phyloP scores from a whole-genome alignment of 176 grass and related monocot species.

The Ampelocalamus luodianensis region DNA sequence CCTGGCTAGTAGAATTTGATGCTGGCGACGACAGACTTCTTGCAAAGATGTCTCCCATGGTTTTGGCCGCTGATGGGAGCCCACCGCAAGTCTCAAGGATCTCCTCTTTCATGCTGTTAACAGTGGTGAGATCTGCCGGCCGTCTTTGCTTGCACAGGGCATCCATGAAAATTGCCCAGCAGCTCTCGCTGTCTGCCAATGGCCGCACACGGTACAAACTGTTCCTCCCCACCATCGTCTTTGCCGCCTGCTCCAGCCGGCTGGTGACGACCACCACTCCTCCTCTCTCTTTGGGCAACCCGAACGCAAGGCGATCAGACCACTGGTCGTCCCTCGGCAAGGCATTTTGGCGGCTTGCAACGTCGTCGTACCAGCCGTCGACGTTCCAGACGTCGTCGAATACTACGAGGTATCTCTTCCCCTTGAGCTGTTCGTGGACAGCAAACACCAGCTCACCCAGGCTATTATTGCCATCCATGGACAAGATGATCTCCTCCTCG shows the following conservation, averaged over 20 bases:
- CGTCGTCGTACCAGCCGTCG: constrained; percentile 40
- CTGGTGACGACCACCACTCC: constrained; percentile 57
- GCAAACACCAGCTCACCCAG: constrained; percentile 35
- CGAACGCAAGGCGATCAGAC: constrained; percentile 32
- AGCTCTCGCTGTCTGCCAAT: constrained; percentile 36
- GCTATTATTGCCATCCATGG: constrained; percentile 28
- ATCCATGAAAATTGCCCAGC: constrained; percentile 48
- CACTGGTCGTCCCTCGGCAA: not conserved
- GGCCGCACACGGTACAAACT: constrained; percentile 29
- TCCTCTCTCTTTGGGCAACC: constrained; percentile 49
- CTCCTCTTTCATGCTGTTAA: constrained; percentile 38
- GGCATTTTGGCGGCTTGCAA: not conserved
- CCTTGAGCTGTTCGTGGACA: constrained; percentile 50
- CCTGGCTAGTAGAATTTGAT: constrained; percentile 44
- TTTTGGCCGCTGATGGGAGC: constrained; percentile 44
- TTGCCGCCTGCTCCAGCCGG: constrained; percentile 45
- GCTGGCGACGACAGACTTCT: constrained; percentile 4
- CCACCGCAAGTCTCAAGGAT: constrained; percentile 47
- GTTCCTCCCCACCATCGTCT: constrained; percentile 48
- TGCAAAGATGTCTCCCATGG: constrained; percentile 48
- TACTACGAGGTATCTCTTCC: constrained; percentile 47
- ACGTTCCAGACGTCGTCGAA: constrained; percentile 61
- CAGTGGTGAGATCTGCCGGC: not conserved
- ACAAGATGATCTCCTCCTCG: constrained; percentile 50
- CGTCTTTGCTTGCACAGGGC: constrained; percentile 19